These are phyloP conservation scores for Asterella californica DNA, from an alignment of 225 moss, liverwort and hornwort species.

Conservation along the genomic window DNA sequence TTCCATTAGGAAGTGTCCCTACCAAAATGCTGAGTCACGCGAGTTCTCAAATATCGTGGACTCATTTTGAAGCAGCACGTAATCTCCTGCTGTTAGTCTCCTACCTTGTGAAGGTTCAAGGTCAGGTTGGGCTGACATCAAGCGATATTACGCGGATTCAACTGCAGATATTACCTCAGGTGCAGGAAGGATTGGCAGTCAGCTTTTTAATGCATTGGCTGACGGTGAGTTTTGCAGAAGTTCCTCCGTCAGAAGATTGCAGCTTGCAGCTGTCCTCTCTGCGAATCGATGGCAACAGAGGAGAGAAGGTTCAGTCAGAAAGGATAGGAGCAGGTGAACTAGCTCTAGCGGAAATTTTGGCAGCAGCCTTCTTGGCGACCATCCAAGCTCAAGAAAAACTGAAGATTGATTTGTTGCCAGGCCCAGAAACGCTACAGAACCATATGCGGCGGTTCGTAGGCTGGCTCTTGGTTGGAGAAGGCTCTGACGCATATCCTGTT, in stretches of 20 bases:
- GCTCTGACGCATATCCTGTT: conserved; percentile 42
- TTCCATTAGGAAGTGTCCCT: conserved; percentile 46
- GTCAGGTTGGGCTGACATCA: conserved; percentile 74
- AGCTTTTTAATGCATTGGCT: conserved; percentile 88
- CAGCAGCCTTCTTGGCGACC: conserved; percentile 64
- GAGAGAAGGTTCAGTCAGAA: conserved; percentile 43
- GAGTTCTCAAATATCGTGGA: conserved; percentile 73
- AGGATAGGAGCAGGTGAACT: conserved; percentile 74
- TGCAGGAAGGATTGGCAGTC: conserved; percentile 68
- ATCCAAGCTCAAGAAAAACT: conserved; percentile 35
- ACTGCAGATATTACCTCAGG: conserved; percentile 60
- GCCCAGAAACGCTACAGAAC: conserved; percentile 56
- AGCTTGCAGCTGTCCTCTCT: conserved; percentile 92
- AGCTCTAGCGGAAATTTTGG: conserved; percentile 74
- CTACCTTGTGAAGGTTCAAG: conserved; percentile 72
- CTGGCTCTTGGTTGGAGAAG: conserved; percentile 78
- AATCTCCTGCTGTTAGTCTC: conserved; percentile 72
- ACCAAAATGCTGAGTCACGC: conserved; percentile 78
- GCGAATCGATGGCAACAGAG: conserved; percentile 62
- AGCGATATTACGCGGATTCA: conserved; percentile 66
- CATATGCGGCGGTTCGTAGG: conserved; percentile 64
- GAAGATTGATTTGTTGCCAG: conserved; percentile 55
- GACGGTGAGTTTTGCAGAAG: conserved; percentile 91
- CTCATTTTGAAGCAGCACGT: conserved; percentile 74
- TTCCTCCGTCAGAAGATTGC: conserved; percentile 88